These are phyloP conservation scores for Metschnikowia henanensis DNA, from an alignment of 805 yeast genomes.

Conservation along the genomic window DNA sequence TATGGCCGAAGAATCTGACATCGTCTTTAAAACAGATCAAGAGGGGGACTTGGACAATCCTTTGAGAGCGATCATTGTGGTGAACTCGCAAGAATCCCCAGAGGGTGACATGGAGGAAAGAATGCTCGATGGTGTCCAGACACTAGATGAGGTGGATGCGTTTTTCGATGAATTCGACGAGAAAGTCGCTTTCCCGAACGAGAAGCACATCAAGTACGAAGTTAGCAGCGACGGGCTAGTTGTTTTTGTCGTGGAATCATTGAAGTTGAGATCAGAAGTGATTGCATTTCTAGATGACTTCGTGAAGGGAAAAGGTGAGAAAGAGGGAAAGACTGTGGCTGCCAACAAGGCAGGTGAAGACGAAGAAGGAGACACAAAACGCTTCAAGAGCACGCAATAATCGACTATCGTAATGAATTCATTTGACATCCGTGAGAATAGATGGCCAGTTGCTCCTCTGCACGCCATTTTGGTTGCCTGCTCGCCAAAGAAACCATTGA, in stretches of 20 bases:
- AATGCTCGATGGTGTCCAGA: slow-evolving; percentile 43
- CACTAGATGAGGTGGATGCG: slow-evolving; percentile 47
- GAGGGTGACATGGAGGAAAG: slow-evolving; percentile 52
- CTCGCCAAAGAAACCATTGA: too few relatives aligned
- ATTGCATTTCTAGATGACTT: slow-evolving; percentile 45
- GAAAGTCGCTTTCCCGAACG: slow-evolving; percentile 52
- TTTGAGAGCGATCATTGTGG: slow-evolving; percentile 44
- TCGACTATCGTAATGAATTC: too few relatives aligned
- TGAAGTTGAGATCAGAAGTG: slow-evolving; percentile 37
- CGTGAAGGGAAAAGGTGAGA: not conserved
- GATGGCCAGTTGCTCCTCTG: too few relatives aligned
- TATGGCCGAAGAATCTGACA: slow-evolving; percentile 18
- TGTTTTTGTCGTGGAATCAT: slow-evolving; percentile 50
- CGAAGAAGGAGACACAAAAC: not conserved
- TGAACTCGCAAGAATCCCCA: slow-evolving; percentile 32
- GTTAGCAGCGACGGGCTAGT: slow-evolving; percentile 63
- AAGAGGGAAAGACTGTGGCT: not conserved
- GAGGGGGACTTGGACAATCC: slow-evolving; percentile 46
- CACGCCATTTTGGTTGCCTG: too few relatives aligned
- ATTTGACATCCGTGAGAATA: too few relatives aligned
- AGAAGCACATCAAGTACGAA: slow-evolving; percentile 54
- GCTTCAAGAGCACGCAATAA: not conserved
- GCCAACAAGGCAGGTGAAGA: slow-evolving; percentile 4
- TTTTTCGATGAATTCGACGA: slow-evolving; percentile 56
- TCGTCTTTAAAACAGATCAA: slow-evolving; percentile 12